A percentile compares a stretch with the other conserved stretches of the same genome.
These are phyloP conservation scores for Pestalotiopsis sp. DNA, from an alignment of 2,329 filamentous ascomycete species.

Conservation along the genomic window DNA sequence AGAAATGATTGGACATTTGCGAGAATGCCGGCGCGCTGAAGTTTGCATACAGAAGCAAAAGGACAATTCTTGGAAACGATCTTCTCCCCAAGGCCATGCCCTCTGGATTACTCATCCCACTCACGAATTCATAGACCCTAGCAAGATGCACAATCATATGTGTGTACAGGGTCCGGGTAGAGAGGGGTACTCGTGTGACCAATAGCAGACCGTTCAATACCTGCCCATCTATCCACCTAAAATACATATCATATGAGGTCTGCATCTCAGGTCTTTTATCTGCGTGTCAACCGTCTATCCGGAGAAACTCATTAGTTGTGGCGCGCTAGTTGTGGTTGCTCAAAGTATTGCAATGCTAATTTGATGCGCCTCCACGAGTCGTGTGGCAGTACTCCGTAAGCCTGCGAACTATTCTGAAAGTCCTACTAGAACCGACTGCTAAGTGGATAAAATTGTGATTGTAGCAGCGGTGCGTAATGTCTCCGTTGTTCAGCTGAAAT, in stretches of 20 bases:
- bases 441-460: neutral
- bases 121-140: no score
- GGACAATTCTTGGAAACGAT: no score
- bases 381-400: neutral
- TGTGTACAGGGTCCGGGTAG: no score
- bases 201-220: no score
- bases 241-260: neutral
- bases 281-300: no score
- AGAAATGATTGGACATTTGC: no score
- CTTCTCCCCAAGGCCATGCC: neutral
- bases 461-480: neutral
- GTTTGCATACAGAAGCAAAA: no score
- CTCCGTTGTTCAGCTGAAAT: slow-evolving; percentile 34
- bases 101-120: neutral
- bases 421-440: neutral
- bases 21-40: no score
- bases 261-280: neutral
- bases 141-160: no score
- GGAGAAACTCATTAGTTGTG: no score
- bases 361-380: neutral
- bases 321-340: neutral
- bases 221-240: neutral
- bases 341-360: neutral
- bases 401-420: neutral
- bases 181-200: no score